A percentile compares a stretch with the other conserved stretches of the same genome.
Conservation (phyloP, 345 rosid species). For the Populus ilicifolia region DNA sequence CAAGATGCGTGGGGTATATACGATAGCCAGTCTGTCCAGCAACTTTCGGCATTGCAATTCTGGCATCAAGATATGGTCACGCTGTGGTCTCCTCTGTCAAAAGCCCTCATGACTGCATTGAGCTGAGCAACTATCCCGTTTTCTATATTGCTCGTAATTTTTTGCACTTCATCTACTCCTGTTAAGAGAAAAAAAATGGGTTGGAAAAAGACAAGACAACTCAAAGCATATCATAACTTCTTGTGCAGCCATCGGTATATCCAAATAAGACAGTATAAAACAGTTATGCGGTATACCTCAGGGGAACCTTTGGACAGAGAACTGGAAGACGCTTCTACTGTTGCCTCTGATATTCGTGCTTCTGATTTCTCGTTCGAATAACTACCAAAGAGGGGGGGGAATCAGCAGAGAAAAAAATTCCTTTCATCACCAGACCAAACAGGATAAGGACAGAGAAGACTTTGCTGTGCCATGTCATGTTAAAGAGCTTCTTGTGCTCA, state of each 20-base stretch:
- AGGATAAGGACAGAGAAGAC: not conserved
- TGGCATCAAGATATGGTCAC: not conserved
- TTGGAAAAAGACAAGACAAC: no score
- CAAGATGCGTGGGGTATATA: not conserved
- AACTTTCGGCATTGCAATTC: not conserved
- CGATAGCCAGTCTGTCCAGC: not conserved
- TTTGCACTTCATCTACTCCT: conserved; percentile 16
- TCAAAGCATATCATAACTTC: not conserved
- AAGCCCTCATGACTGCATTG: not conserved
- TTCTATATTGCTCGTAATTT: not conserved
- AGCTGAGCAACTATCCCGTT: not conserved
- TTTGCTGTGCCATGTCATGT: not conserved
- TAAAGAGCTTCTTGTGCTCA: no score
- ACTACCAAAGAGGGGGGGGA: conserved; percentile 40
- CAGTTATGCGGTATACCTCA: conserved; percentile 38
- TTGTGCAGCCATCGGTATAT: not conserved
- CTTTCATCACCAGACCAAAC: not conserved
- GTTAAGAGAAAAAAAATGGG: not conserved
- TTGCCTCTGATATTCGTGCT: conserved; percentile 56
- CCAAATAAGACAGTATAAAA: not conserved
- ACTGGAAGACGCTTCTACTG: conserved; percentile 39
- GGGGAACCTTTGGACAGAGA: conserved; percentile 30
- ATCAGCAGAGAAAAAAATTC: not conserved
- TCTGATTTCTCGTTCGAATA: conserved; percentile 94
- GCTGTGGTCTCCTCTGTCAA: not conserved